Evolutionary conservation across 345 rosid species (phyloP), one percentile per base, ranked within the genome.

Genomic region (Citrus medica): DNA sequence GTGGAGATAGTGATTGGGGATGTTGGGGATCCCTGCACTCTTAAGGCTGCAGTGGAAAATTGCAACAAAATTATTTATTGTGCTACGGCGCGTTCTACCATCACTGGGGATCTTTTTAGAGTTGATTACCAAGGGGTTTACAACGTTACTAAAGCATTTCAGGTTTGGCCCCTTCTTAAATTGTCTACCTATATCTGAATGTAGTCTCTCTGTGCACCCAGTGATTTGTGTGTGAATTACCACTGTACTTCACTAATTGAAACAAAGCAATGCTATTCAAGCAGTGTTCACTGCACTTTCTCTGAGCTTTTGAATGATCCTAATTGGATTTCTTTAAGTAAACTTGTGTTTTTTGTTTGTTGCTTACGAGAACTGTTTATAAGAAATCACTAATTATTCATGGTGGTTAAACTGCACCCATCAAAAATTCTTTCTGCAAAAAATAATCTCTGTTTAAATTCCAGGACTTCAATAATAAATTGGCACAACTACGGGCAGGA

Each of bases 51-150:
- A 3, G 89, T 95, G 0, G 92, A 92, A 67, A 91, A 97, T 81
- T 95, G 98, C 89, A 94, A 82, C 78, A 95, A 95, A 83, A 86
- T 95, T 80, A 93, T 95, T 48, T 93, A 90, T 66, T 95, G 99
- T 70, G 99, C 99, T 79, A 91, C 99, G 35, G 98, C 99, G 79
- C 97, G 97, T 56, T 93, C 98, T 69, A 42, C 94, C 72, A 90
- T 93, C 74, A 93, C 99, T 21, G 98, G 87, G 4, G 97, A 95
- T 82, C 98, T 95, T 77, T 80, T 76, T 79, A 86, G 99, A 69
- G 99, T 95, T 83, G 99, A 95, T 84, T 86, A 95, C 53, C 92
- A 84, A 74, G 97, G 99, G 28, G 99, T 95, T 83, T 93, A 87
- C 84, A 93, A 93, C 79, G 92, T 96, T 80, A 83, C 96, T 58